These are phyloP conservation scores for Pistacia integerrima DNA, from an alignment of 345 rosid genomes.

Conservation along the genomic window DNA sequence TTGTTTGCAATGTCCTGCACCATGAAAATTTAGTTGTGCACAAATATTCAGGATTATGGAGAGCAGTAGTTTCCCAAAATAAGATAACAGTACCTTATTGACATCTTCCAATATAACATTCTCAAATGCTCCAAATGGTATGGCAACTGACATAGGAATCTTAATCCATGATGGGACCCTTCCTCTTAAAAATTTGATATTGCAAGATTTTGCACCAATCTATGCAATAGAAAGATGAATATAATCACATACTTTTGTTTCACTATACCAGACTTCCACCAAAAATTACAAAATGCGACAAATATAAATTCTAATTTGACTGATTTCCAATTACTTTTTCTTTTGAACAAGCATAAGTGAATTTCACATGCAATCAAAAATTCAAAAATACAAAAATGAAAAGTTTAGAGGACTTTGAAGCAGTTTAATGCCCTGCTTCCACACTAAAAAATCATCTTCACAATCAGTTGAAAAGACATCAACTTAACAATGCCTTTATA, in stretches of 20 bases:
- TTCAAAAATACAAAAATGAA: neutral
- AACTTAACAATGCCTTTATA: neutral
- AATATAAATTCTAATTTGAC: neutral
- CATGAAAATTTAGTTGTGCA: neutral
- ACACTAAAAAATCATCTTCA: neutral
- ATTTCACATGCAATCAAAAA: neutral
- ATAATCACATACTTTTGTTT: constrained; percentile 6
- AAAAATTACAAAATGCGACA: neutral
- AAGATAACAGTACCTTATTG: constrained; percentile 34
- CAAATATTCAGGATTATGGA: constrained; percentile 1
- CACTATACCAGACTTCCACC: neutral
- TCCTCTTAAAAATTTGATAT: constrained; percentile 37
- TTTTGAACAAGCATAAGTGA: neutral
- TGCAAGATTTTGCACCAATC: constrained; percentile 51
- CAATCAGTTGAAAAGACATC: neutral
- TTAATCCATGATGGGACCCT: constrained; percentile 45
- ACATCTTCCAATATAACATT: constrained; percentile 27
- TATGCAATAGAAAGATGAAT: constrained; percentile 19
- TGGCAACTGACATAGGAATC: constrained; percentile 41
- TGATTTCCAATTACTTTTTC: neutral
- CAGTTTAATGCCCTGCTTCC: neutral
- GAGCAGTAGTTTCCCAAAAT: constrained; percentile 2
- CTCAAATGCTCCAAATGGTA: constrained; percentile 50
- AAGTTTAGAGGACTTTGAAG: neutral
- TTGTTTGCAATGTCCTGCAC: constrained; percentile 46